These are phyloP conservation scores for Phytophthora boehmeriae DNA, from an alignment of 352 stramenopile genomes.

Conservation along the genomic window DNA sequence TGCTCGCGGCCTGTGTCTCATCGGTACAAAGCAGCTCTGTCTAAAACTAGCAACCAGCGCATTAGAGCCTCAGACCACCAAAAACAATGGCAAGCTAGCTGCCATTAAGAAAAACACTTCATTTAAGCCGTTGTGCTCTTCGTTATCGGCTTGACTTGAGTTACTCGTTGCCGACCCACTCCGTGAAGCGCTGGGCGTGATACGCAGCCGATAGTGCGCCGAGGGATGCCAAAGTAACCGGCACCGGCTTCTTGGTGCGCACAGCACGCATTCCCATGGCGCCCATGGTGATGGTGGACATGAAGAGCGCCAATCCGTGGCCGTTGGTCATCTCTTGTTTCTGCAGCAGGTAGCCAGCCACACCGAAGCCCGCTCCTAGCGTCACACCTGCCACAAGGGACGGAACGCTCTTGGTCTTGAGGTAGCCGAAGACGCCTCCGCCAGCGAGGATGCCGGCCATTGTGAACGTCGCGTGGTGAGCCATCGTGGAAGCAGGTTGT, in stretches of 20 bases:
- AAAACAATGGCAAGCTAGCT: background rate
- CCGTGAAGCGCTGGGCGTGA: slow-evolving; percentile 78
- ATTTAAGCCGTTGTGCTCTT: slow-evolving; percentile 12
- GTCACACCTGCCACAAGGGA: slow-evolving; percentile 83
- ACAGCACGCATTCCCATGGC: slow-evolving; percentile 86
- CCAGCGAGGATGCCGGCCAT: slow-evolving; percentile 72
- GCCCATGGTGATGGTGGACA: slow-evolving; percentile 86
- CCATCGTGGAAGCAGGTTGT: slow-evolving; percentile 39
- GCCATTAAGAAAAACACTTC: no score
- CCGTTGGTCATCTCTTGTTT: slow-evolving; percentile 83
- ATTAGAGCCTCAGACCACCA: background rate
- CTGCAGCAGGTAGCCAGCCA: slow-evolving; percentile 81
- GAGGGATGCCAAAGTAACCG: slow-evolving; percentile 74
- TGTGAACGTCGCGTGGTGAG: slow-evolving; percentile 86
- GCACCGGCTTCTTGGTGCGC: slow-evolving; percentile 71
- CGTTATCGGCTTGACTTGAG: no score
- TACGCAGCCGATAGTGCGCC: slow-evolving; percentile 83
- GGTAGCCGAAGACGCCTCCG: slow-evolving; percentile 82
- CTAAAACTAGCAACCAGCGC: slow-evolving; percentile 5
- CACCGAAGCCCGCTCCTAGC: slow-evolving; percentile 79
- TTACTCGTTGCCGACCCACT: slow-evolving; percentile 88
- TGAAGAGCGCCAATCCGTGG: slow-evolving; percentile 78
- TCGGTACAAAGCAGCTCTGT: slow-evolving; percentile 59
- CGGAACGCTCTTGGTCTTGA: slow-evolving; percentile 79
- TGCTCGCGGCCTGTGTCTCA: slow-evolving; percentile 84